Evolutionary conservation across 2,329 filamentous ascomycete genomes (phyloP).

Genomic region (Microsporum canis): DNA sequence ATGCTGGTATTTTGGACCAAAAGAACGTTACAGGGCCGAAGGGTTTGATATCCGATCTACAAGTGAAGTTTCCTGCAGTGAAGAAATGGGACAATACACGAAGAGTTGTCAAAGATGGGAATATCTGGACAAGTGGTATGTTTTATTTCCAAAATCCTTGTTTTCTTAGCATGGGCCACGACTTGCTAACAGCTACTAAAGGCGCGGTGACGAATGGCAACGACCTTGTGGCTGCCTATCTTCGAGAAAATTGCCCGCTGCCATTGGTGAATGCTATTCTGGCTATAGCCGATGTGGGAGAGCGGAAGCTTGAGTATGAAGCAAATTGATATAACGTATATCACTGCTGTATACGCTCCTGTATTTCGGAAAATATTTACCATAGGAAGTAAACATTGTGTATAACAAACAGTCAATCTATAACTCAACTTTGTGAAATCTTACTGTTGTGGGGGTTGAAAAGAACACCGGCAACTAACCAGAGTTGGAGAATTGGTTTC

Average conservation of each 20-base stretch:
- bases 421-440: too few relatives aligned
- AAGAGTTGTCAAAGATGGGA: slow-evolving; percentile 8
- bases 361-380: not conserved
- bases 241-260: slow-evolving; percentile 6
- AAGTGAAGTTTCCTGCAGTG: slow-evolving; percentile 19
- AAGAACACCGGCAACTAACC: too few relatives aligned
- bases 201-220: slow-evolving; percentile 9
- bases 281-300: slow-evolving; percentile 6
- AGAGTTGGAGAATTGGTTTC: too few relatives aligned
- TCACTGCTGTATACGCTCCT: not conserved
- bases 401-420: too few relatives aligned
- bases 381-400: too few relatives aligned
- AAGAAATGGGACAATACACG: slow-evolving; percentile 6
- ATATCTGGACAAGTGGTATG: slow-evolving; percentile 10
- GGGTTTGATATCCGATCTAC: slow-evolving; percentile 17
- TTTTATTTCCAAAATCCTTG: not conserved
- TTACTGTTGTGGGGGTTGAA: too few relatives aligned
- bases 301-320: slow-evolving; percentile 3
- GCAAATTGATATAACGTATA: not conserved
- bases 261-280: slow-evolving; percentile 5
- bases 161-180: not conserved
- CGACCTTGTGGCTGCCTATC: slow-evolving; percentile 6
- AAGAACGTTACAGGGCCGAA: slow-evolving; percentile 18
- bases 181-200: not conserved
- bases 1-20: slow-evolving; percentile 18